Conservation (phyloP, 305 asterid genomes). For the Solanum aculeatissimum region DNA sequence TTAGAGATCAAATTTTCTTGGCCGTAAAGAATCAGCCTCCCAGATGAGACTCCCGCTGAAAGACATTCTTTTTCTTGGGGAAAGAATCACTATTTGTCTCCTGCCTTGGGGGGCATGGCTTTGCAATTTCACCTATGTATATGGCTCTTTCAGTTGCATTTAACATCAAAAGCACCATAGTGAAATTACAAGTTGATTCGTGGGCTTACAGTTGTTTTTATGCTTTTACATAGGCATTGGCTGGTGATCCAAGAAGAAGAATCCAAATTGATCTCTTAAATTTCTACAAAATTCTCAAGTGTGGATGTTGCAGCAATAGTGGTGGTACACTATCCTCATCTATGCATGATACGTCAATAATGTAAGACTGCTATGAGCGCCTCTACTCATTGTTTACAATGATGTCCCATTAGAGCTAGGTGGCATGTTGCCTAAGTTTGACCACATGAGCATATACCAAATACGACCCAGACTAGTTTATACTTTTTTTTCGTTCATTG, state of each 20-base stretch:
- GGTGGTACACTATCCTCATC: slow-evolving; percentile 38
- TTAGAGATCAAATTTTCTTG: background rate
- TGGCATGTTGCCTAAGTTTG: background rate
- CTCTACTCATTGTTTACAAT: background rate
- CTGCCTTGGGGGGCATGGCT: background rate
- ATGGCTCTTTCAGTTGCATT: background rate
- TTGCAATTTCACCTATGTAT: background rate
- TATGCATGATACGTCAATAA: slow-evolving; percentile 68
- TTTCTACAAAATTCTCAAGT: slow-evolving; percentile 51
- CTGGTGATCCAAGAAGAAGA: slow-evolving; percentile 94
- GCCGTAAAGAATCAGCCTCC: background rate
- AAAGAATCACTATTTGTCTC: background rate
- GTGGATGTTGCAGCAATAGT: slow-evolving; percentile 66
- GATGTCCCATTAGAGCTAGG: background rate
- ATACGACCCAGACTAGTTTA: background rate
- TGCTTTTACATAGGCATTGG: slow-evolving; percentile 35
- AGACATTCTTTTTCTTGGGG: background rate
- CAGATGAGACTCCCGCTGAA: background rate
- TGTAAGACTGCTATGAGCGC: slow-evolving; percentile 32
- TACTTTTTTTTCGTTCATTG: background rate
- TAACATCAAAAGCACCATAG: background rate
- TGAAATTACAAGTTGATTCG: background rate
- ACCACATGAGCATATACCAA: background rate
- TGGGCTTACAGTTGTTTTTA: background rate
- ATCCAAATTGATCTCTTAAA: slow-evolving; percentile 80